These are phyloP conservation scores for Hibiscus mutabilis DNA, from an alignment of 345 rosid species.

Conservation along the genomic window DNA sequence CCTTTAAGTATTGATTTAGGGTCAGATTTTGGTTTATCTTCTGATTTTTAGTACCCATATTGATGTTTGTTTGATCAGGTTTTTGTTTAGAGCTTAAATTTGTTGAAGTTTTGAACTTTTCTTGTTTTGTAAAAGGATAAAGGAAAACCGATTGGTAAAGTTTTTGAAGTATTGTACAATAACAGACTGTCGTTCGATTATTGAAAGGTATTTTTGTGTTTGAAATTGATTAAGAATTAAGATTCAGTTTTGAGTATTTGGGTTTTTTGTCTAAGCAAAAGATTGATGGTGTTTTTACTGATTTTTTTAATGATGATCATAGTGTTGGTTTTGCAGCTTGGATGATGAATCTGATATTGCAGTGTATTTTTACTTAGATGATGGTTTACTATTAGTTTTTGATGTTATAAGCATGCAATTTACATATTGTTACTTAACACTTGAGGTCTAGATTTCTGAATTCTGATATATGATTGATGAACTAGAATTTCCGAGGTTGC, in stretches of 20 bases:
- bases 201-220: background rate
- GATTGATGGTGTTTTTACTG: background rate
- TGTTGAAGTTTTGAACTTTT: background rate
- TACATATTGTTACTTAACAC: background rate
- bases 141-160: background rate
- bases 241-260: slow-evolving; percentile 5
- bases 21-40: slow-evolving; percentile 12
- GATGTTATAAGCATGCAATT: slow-evolving; percentile 5
- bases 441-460: background rate
- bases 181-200: background rate
- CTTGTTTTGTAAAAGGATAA: background rate
- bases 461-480: background rate
- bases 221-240: background rate
- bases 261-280: background rate
- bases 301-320: background rate
- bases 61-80: slow-evolving; percentile 8
- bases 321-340: background rate
- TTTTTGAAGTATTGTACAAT: background rate
- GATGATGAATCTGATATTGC: slow-evolving; percentile 4
- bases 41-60: background rate
- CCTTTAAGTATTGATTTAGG: background rate
- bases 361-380: background rate
- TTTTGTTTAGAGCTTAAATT: background rate
- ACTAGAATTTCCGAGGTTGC: slow-evolving; percentile 1
- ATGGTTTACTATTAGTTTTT: slow-evolving; percentile 4